phyloP scores from a whole-genome alignment of 2,329 filamentous ascomycete genomes.

The Phaeosphaeriaceae sp. region DNA sequence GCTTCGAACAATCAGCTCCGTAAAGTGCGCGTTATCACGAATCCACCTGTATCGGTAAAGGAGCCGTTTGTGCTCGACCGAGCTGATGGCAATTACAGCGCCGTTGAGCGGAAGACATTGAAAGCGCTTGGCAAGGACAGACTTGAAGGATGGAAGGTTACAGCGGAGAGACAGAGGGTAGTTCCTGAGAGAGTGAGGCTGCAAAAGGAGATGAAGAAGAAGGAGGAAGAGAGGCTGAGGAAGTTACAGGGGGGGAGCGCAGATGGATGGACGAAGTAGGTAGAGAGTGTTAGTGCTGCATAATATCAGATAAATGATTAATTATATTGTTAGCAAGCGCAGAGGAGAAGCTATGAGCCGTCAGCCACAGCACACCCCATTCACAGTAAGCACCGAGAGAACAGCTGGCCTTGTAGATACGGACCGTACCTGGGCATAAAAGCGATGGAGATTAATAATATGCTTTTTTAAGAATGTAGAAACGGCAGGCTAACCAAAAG shows the following conservation, averaged over 20 bases:
- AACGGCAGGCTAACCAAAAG: slow-evolving; percentile 20
- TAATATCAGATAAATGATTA: no score
- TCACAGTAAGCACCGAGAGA: slow-evolving; percentile 10
- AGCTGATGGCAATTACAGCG: slow-evolving; percentile 57
- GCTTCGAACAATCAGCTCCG: slow-evolving; percentile 58
- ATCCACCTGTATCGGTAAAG: slow-evolving; percentile 60
- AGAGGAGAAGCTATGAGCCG: no score
- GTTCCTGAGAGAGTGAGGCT: slow-evolving; percentile 58
- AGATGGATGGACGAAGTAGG: slow-evolving; percentile 17
- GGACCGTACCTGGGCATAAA: slow-evolving; percentile 1
- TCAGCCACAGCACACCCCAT: no score
- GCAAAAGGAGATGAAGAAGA: slow-evolving; percentile 58
- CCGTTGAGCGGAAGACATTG: slow-evolving; percentile 64
- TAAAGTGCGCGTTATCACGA: slow-evolving; percentile 60
- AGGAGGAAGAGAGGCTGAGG: slow-evolving; percentile 55
- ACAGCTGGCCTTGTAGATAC: slow-evolving; percentile 36
- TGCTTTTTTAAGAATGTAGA: slow-evolving; percentile 16
- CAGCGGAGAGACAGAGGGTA: slow-evolving; percentile 56
- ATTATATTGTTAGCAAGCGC: neutral
- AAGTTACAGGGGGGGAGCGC: slow-evolving; percentile 32
- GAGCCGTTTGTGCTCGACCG: slow-evolving; percentile 62
- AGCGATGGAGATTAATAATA: slow-evolving; percentile 33
- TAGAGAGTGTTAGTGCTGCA: slow-evolving; percentile 9
- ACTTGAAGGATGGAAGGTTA: slow-evolving; percentile 61
- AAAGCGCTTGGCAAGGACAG: slow-evolving; percentile 55